Evolutionary conservation across 371 early-diverging fungal species (phyloP), one percentile per base, ranked within the genome.

Genomic region (Vittaforma corneae): DNA sequence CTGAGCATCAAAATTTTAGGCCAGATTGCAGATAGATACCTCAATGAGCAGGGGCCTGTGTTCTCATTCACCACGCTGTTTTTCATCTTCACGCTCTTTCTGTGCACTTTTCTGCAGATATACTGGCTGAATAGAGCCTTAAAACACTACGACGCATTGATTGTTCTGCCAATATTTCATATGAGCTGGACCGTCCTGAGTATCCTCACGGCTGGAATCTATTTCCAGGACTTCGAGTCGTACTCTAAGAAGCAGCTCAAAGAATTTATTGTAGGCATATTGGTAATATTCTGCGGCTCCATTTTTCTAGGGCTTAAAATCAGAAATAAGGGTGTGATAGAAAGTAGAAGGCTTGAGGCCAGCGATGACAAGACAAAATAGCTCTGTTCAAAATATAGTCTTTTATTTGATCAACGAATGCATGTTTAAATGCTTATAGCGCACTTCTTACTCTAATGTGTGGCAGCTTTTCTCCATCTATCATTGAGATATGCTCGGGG

Each of bases 141-240:
- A 22, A 81, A 82, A 56, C 81, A 86, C 46, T 89, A 87, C 73
- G 90, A 89, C 69, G 88, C 88, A 0, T 66, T 89, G 56, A 77
- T 88, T 2, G 88, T 87, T 53, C 84, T 89, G 32, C 90, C 90
- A 0, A 83, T 87, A 30, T 89, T 86, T 72, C 88, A 86, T 67
- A 84, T 86, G 26, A 82, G 86, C 35, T 88, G 88, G 88, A 87
- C 83, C 9, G 64, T 86, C 46, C 67, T 84, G 54, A 83, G 82
- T 59, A 83, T 87, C 32, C 68, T 84, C 6, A 87, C 86, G 18
- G 90, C 88, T 16, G 88, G 88, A 3, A 82, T 88, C 52, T 89
- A 88, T 73, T 89, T 86, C 76, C 80, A 82, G 63, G 88, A 89
- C 69, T 89, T 89, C 76, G 74, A 78, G 2, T 77, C 80, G 11